These are phyloP conservation scores for Mucor racemosus DNA, from an alignment of 371 early-diverging fungal species.

Conservation along the genomic window DNA sequence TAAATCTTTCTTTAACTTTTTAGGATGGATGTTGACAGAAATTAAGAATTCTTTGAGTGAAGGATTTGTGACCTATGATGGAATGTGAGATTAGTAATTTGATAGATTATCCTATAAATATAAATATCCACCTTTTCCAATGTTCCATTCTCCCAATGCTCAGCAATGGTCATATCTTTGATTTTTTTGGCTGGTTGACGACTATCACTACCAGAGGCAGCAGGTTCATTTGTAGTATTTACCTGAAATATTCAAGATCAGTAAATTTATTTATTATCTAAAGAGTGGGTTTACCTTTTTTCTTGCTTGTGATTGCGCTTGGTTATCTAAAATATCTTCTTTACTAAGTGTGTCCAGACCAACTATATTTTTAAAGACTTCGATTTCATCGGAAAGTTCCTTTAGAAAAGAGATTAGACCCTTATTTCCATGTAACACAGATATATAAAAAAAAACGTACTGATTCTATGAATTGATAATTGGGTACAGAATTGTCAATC, in stretches of 20 bases:
- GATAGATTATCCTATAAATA: background rate
- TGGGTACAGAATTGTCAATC: conserved; percentile 18
- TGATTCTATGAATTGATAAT: conserved; percentile 18
- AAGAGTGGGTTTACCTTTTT: background rate
- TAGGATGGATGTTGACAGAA: conserved; percentile 39
- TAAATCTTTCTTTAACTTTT: conserved; percentile 56
- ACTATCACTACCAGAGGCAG: background rate
- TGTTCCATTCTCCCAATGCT: conserved; percentile 10
- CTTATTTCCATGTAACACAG: background rate
- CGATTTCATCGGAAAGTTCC: conserved; percentile 18
- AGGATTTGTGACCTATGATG: conserved; percentile 46
- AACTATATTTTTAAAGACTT: conserved; percentile 20
- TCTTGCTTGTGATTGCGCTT: background rate
- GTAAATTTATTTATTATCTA: background rate
- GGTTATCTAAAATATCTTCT: conserved; percentile 4
- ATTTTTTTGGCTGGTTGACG: background rate
- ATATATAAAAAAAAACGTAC: conserved; percentile 8
- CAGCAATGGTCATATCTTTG: conserved; percentile 5
- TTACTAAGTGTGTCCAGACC: conserved; percentile 15
- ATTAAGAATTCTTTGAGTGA: conserved; percentile 55
- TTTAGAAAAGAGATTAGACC: conserved; percentile 10
- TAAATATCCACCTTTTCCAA: background rate
- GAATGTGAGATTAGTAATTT: background rate
- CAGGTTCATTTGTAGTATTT: background rate
- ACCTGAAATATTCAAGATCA: background rate